Percentiles rank a stretch among this genome's conserved stretches.
phyloP scores from a whole-genome alignment of 768 basidiomycete species.

The Coprinopsis strossmayeri region DNA sequence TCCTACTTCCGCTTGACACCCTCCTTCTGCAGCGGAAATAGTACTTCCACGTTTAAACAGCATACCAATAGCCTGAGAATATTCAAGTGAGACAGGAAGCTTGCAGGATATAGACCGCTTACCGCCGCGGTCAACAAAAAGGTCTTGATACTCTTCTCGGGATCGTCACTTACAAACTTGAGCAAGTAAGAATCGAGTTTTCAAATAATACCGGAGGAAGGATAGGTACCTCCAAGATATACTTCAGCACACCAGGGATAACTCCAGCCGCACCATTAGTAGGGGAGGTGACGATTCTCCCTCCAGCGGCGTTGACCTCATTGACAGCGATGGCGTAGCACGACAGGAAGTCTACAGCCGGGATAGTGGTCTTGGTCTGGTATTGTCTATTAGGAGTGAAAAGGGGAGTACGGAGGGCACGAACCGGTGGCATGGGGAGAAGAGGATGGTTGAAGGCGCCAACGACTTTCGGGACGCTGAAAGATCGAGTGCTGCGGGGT shows the following conservation, averaged over 20 bases:
- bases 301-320: slow-evolving; percentile 90
- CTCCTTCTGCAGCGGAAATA: slow-evolving; percentile 93
- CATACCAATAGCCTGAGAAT: slow-evolving; percentile 80
- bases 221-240: slow-evolving; percentile 64
- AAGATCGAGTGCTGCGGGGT: not conserved
- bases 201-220: not conserved
- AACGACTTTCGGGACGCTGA: slow-evolving; percentile 40
- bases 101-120: not conserved
- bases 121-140: slow-evolving; percentile 88
- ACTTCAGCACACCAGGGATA: slow-evolving; percentile 89
- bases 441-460: slow-evolving; percentile 79
- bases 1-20: slow-evolving; percentile 93
- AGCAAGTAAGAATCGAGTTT: slow-evolving; percentile 6
- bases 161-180: slow-evolving; percentile 86
- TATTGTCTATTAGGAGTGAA: too few relatives aligned
- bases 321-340: slow-evolving; percentile 95
- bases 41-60: slow-evolving; percentile 96
- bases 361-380: slow-evolving; percentile 80
- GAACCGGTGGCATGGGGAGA: slow-evolving; percentile 75
- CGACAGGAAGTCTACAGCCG: slow-evolving; percentile 88
- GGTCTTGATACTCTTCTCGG: slow-evolving; percentile 79
- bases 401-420: too few relatives aligned
- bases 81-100: not conserved
- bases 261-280: slow-evolving; percentile 94
- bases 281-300: slow-evolving; percentile 90